Evolutionary conservation across 495 filamentous ascomycete species (phyloP).

Genomic region (Melanomma pulvis-pyrius): DNA sequence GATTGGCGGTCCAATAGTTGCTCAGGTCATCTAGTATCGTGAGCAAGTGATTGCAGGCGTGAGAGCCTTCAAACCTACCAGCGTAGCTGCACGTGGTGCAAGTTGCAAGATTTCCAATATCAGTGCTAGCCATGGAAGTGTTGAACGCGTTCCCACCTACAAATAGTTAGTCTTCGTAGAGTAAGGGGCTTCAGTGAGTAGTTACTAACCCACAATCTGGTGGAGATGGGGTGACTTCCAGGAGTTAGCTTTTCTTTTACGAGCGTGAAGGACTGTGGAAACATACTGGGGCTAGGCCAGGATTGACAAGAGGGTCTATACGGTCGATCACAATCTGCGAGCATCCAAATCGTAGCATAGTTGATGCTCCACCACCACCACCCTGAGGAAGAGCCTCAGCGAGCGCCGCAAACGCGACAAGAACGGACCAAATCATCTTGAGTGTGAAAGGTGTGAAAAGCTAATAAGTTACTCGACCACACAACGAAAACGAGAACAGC

Average conservation of each 20-base stretch:
- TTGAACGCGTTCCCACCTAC: slow-evolving; percentile 35
- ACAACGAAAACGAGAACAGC: neutral
- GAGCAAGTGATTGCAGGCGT: too few species aligned
- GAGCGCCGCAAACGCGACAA: slow-evolving; percentile 20
- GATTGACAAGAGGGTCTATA: slow-evolving; percentile 35
- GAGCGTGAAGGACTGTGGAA: too few species aligned
- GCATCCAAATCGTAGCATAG: slow-evolving; percentile 32
- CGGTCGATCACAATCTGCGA: slow-evolving; percentile 33
- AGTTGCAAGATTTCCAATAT: slow-evolving; percentile 15
- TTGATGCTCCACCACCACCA: slow-evolving; percentile 1
- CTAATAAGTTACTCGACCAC: neutral
- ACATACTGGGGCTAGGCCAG: slow-evolving; percentile 19
- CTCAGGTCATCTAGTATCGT: neutral
- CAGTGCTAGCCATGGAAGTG: slow-evolving; percentile 18
- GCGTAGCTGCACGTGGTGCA: slow-evolving; percentile 32
- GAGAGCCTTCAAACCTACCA: slow-evolving; percentile 9
- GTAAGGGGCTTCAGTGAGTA: neutral
- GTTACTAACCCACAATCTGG: slow-evolving; percentile 8
- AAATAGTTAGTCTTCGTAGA: neutral
- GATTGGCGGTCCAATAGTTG: slow-evolving; percentile 37
- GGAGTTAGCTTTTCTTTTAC: too few species aligned
- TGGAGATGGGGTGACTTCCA: slow-evolving; percentile 37
- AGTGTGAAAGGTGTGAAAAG: neutral
- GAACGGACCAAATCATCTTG: slow-evolving; percentile 13
- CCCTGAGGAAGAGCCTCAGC: slow-evolving; percentile 14